A percentile compares a stretch with the other conserved stretches of the same genome.
Evolutionary conservation across 1,284 basidiomycete genomes (phyloP).

Genomic region (Ustilago xerochloae): DNA sequence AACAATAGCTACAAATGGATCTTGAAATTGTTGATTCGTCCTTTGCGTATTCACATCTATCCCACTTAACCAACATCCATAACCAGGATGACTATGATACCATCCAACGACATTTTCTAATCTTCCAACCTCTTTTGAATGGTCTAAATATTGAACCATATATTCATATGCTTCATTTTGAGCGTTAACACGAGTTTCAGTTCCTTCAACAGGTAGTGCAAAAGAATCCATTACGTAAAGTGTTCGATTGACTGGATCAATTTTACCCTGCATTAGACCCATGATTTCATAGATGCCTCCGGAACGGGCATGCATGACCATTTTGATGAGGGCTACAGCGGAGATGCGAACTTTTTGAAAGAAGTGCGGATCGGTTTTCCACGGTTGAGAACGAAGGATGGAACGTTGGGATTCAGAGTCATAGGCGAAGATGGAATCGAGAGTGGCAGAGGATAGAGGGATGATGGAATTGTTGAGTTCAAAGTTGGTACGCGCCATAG

Average conservation of each 20-base stretch:
- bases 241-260: conserved; percentile 84
- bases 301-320: conserved; percentile 98
- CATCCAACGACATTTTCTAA: conserved; percentile 93
- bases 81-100: conserved; percentile 99
- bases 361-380: conserved; percentile 89
- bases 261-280: conserved; percentile 98
- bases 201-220: conserved; percentile 96
- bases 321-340: conserved; percentile 94
- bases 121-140: conserved; percentile 82
- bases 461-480: conserved; percentile 81
- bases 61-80: conserved; percentile 98
- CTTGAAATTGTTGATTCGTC: conserved; percentile 92
- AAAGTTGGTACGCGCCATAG: conserved; percentile 82
- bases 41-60: conserved; percentile 97
- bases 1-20: conserved; percentile 97
- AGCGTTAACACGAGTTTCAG: conserved; percentile 97
- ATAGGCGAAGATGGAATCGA: conserved; percentile 70
- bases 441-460: conserved; percentile 38
- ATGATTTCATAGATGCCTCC: conserved; percentile 98
- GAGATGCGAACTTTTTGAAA: conserved; percentile 96
- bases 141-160: conserved; percentile 92
- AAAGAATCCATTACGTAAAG: conserved; percentile 88
- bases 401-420: conserved; percentile 79
- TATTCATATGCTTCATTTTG: conserved; percentile 96
- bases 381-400: conserved; percentile 80